Conservation (phyloP, 1,284 basidiomycete species). For the Cryptococcus wingfieldii region DNA sequence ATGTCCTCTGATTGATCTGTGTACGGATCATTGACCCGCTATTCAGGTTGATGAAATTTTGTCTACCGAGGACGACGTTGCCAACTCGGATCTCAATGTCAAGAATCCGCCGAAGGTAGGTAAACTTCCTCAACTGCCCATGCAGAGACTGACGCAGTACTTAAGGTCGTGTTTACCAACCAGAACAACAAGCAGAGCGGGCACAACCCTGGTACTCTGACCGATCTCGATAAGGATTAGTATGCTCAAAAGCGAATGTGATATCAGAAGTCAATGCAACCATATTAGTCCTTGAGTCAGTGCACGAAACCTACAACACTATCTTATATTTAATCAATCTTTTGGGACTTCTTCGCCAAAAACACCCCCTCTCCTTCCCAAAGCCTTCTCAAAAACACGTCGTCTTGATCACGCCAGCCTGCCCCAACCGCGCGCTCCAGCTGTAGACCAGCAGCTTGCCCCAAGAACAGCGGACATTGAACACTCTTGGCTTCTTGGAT, state of each 20-base stretch:
- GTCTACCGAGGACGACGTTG: constrained; percentile 1
- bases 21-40: background rate
- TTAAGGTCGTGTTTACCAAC: background rate
- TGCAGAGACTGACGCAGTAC: background rate
- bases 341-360: background rate
- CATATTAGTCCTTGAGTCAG: no score
- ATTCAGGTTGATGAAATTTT: background rate
- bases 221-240: background rate
- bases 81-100: background rate
- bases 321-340: no score
- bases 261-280: no score
- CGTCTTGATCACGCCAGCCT: constrained; percentile 34
- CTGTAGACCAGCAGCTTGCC: constrained; percentile 32
- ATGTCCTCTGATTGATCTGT: background rate
- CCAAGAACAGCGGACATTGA: constrained; percentile 36
- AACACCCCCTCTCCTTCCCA: constrained; percentile 32
- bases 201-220: constrained; percentile 1
- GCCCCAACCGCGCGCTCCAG: constrained; percentile 21
- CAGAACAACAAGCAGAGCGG: background rate
- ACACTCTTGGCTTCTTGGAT: constrained; percentile 30
- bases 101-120: constrained; percentile 3
- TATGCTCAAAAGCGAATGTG: background rate
- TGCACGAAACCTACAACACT: no score
- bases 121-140: background rate
- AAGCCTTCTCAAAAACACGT: constrained; percentile 25